Evolutionary conservation across 495 filamentous ascomycete species (phyloP).

Genomic region (Melanomma pulvis-pyrius): DNA sequence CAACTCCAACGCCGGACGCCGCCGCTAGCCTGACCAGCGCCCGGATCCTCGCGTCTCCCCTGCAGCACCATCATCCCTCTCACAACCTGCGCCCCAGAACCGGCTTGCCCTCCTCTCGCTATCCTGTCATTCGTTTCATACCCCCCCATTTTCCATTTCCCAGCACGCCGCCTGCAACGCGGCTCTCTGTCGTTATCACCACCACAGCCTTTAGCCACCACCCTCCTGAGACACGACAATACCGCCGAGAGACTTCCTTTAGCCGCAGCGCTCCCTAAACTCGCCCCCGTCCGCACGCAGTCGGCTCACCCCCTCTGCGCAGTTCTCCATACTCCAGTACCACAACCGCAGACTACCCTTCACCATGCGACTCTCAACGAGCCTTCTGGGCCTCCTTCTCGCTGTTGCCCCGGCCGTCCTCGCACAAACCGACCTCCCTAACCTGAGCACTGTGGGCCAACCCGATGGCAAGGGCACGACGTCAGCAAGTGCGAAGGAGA

Average conservation of each 20-base stretch:
- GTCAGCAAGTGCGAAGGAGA: conserved; percentile 29
- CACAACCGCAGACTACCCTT: conserved; percentile 4
- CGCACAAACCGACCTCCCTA: conserved; percentile 30
- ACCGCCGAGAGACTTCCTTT: conserved; percentile 20
- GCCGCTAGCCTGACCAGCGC: conserved; percentile 3
- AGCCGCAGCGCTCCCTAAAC: conserved; percentile 31
- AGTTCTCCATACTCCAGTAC: not conserved
- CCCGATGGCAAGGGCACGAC: conserved; percentile 16
- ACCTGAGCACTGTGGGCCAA: conserved; percentile 27
- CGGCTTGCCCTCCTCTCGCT: conserved; percentile 19
- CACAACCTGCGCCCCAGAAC: conserved; percentile 4
- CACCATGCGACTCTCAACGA: conserved; percentile 33
- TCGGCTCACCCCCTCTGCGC: not conserved
- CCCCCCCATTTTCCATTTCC: not conserved
- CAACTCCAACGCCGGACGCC: not conserved
- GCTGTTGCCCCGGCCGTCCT: conserved; percentile 33
- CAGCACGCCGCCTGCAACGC: not conserved
- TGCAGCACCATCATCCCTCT: conserved; percentile 13
- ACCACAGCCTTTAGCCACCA: conserved; percentile 20
- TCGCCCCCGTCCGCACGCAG: not conserved
- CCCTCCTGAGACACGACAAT: conserved; percentile 22
- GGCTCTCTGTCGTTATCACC: not conserved
- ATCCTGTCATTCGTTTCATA: conserved; percentile 39
- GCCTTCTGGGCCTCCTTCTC: conserved; percentile 33
- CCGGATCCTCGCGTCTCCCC: not conserved